These are phyloP conservation scores for Ustilago nuda DNA, from an alignment of 1,284 basidiomycete genomes.

Conservation along the genomic window DNA sequence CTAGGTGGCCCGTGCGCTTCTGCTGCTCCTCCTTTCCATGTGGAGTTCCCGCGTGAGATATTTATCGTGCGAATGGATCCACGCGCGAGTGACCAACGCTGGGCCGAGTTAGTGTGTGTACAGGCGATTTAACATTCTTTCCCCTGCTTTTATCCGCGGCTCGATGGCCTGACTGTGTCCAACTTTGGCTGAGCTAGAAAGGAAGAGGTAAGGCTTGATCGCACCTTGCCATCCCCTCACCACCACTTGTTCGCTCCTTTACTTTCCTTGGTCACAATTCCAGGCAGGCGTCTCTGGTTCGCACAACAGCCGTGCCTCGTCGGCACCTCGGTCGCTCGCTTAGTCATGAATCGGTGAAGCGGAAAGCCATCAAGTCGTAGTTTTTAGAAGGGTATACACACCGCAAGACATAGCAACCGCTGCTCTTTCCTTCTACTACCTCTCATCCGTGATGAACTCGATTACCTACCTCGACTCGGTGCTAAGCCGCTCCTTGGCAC, in stretches of 20 bases:
- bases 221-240: too few relatives aligned
- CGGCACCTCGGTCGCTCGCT: neutral
- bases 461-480: conserved; percentile 62
- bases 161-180: neutral
- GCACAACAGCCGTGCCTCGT: neutral
- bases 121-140: neutral
- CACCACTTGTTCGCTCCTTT: too few relatives aligned
- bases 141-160: neutral
- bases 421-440: neutral
- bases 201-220: neutral
- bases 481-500: conserved; percentile 53
- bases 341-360: conserved; percentile 26
- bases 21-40: neutral
- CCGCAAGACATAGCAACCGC: neutral
- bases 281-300: too few relatives aligned
- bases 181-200: too few relatives aligned
- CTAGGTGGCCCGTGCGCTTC: neutral
- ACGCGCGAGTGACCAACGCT: too few relatives aligned
- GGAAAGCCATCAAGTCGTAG: neutral
- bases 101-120: neutral
- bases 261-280: neutral
- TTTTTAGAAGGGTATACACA: too few relatives aligned
- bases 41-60: conserved; percentile 1
- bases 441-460: conserved; percentile 52
- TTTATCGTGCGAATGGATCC: neutral